Evolutionary conservation across 192 early-diverging fungal genomes (phyloP), one percentile per base, ranked within the genome.

Genomic region (Thamnidium elegans): DNA sequence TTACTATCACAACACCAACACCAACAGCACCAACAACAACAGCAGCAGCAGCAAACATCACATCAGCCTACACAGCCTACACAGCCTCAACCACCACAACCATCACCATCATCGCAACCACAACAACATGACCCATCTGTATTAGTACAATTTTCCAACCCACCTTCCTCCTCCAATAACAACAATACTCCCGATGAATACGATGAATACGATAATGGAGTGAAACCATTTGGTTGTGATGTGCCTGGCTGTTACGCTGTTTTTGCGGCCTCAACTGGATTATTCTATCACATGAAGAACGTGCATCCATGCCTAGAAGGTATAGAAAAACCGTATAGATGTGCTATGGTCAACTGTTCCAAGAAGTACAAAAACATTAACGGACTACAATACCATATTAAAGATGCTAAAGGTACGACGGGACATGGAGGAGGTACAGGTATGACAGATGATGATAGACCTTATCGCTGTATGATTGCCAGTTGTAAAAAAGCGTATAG

Each of bases 301-400:
- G 45, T 39, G 4, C 77, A 79, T 50, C 63, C 71, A 0, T 53
- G 67, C 32, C 30, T 72, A 4, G 34, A 53, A 7, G 64, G 62
- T 14, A 52, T 77, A 3, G 62, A 53, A 10, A 83, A 79, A 50
- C 89, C 91, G 8, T 92, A 84, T 66, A 77, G 81, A 42, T 92
- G 91, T 44, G 85, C 78, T 0, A 84, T 87, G 66, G 56, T 77
- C 1, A 85, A 79, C 7, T 93, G 91, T 47, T 74, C 79, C 30
- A 88, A 88, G 58, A 74, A 77, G 19, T 93, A 93, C 75, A 91
- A 90, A 67, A 93, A 93, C 65, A 85, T 91, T 68, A 91, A 90
- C 54, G 91, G 91, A n/a, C 75, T 93, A 3, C 84, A 89, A 68
- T 92, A 92, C 65, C 90, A 92, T 50, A 79, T 90, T 14, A 81